Evolutionary conservation across 140 eudicot species (phyloP).

Genomic region (Ambrosia hybrid): DNA sequence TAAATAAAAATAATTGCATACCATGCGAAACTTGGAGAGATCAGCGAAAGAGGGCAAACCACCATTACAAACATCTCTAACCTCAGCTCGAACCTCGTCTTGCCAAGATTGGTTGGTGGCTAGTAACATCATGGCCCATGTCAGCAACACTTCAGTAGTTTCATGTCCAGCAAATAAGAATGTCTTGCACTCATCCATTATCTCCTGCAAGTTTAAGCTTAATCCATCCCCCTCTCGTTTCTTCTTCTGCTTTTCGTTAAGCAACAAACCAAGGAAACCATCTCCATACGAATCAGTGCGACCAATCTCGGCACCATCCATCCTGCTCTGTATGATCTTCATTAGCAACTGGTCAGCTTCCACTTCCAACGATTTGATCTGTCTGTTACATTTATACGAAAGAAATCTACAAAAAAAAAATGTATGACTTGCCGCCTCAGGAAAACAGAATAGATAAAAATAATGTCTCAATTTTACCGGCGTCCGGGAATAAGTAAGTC

Average conservation of each 20-base stretch:
- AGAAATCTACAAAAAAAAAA: slow-evolving; percentile 46
- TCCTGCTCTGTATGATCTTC: slow-evolving; percentile 84
- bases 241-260: slow-evolving; percentile 74
- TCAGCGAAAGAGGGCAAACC: slow-evolving; percentile 56
- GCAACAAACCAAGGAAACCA: slow-evolving; percentile 72
- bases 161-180: slow-evolving; percentile 94
- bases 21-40: slow-evolving; percentile 72
- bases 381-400: slow-evolving; percentile 81
- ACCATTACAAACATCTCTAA: slow-evolving; percentile 62
- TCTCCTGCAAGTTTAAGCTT: slow-evolving; percentile 60
- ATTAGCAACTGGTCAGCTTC: slow-evolving; percentile 77
- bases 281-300: slow-evolving; percentile 71
- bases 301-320: slow-evolving; percentile 65
- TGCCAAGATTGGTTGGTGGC: slow-evolving; percentile 91
- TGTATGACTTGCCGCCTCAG: too few relatives aligned
- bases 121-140: slow-evolving; percentile 91
- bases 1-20: slow-evolving; percentile 31
- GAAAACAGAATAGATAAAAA: too few relatives aligned
- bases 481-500: too few relatives aligned
- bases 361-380: slow-evolving; percentile 67
- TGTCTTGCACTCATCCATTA: slow-evolving; percentile 96
- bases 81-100: slow-evolving; percentile 68
- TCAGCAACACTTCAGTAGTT: slow-evolving; percentile 76
- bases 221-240: slow-evolving; percentile 36
- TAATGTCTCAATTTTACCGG: too few relatives aligned